phyloP scores from a whole-genome alignment of 495 filamentous ascomycete genomes.

The Aspergillus ostianus region DNA sequence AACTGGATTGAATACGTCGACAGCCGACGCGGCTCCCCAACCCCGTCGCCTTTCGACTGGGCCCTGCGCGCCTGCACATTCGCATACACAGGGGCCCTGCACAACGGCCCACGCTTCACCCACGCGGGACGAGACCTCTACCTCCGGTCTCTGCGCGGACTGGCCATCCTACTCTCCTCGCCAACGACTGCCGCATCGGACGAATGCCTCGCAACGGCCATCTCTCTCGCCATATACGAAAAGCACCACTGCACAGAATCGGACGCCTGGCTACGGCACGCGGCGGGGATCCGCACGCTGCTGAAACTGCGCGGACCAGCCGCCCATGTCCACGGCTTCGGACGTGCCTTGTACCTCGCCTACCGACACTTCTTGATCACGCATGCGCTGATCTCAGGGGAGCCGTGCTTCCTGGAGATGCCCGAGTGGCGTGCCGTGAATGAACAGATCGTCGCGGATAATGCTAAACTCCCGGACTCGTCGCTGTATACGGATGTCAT shows the following conservation, averaged over 20 bases:
- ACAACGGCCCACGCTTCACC: conserved; percentile 20
- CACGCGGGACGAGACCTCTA: conserved; percentile 24
- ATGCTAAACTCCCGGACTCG: conserved; percentile 30
- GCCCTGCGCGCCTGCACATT: conserved; percentile 28
- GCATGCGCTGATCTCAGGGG: conserved; percentile 25
- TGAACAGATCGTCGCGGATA: conserved; percentile 26
- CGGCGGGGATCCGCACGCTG: conserved; percentile 33
- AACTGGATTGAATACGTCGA: conserved; percentile 33
- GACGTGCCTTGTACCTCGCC: conserved; percentile 31
- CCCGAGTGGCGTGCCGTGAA: conserved; percentile 37
- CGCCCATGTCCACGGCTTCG: conserved; percentile 32
- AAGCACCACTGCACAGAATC: conserved; percentile 31
- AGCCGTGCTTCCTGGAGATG: conserved; percentile 32
- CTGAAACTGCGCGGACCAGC: conserved; percentile 33
- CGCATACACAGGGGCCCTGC: conserved; percentile 25
- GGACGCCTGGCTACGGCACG: conserved; percentile 37
- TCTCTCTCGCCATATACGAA: conserved; percentile 36
- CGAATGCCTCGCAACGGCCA: conserved; percentile 26
- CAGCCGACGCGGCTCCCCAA: conserved; percentile 9
- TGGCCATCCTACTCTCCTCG: conserved; percentile 17
- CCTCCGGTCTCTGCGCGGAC: conserved; percentile 22
- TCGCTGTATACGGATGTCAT: conserved; percentile 31
- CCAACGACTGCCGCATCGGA: conserved; percentile 27
- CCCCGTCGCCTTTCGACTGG: conserved; percentile 24
- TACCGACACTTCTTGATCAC: conserved; percentile 35